phyloP scores from a whole-genome alignment of 306 rosid species.

The Vicia faba region DNA sequence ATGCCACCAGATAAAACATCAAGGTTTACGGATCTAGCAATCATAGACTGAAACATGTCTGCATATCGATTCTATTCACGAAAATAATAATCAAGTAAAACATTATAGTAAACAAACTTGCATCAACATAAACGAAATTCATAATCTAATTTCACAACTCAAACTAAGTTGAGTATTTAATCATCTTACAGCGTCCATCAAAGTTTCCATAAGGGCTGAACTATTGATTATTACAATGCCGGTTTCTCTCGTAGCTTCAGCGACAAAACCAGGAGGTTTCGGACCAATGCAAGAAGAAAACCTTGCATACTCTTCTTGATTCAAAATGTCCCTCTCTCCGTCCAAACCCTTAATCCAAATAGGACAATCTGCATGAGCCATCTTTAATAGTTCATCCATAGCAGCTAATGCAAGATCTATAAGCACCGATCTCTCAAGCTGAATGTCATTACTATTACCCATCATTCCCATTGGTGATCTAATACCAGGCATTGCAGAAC shows the following conservation, averaged over 20 bases:
- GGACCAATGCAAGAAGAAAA: constrained; percentile 62
- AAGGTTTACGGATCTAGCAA: constrained; percentile 67
- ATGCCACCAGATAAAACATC: constrained; percentile 67
- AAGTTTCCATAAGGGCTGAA: constrained; percentile 71
- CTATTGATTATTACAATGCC: constrained; percentile 67
- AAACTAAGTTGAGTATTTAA: constrained; percentile 11
- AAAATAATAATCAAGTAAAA: constrained; percentile 32
- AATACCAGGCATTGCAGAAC: constrained; percentile 46
- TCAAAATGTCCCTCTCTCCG: constrained; percentile 64
- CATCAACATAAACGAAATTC: constrained; percentile 5
- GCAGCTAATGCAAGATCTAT: constrained; percentile 78
- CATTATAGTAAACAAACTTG: constrained; percentile 16
- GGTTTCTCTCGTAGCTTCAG: constrained; percentile 79
- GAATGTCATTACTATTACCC: constrained; percentile 48
- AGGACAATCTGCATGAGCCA: constrained; percentile 72
- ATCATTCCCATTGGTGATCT: constrained; percentile 53
- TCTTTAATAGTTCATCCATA: constrained; percentile 80
- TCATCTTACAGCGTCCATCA: constrained; percentile 83
- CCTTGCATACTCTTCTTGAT: constrained; percentile 70
- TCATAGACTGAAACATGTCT: constrained; percentile 76
- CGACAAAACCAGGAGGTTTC: constrained; percentile 52
- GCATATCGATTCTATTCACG: constrained; percentile 71
- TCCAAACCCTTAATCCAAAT: constrained; percentile 71
- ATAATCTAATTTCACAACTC: background rate
- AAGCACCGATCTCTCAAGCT: constrained; percentile 55